phyloP scores from a whole-genome alignment of 2,329 filamentous ascomycete genomes.

The Phialophora verrucosa region DNA sequence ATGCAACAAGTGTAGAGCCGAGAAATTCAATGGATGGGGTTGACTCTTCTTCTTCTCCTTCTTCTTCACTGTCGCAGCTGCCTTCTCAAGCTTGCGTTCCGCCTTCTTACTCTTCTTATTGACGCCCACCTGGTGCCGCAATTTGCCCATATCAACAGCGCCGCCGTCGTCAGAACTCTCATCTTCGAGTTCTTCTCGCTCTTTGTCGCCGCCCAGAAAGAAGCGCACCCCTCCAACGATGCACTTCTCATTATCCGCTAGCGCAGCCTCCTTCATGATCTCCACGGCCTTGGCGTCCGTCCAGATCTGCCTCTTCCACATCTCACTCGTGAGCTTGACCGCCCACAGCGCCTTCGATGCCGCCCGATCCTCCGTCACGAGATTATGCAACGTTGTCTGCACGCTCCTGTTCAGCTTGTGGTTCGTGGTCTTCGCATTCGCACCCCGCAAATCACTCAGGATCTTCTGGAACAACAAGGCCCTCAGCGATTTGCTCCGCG shows the following conservation, averaged over 20 bases:
- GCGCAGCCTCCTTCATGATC: slow-evolving; percentile 91
- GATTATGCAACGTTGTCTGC: slow-evolving; percentile 90
- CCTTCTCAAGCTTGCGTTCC: slow-evolving; percentile 76
- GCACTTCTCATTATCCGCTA: slow-evolving; percentile 93
- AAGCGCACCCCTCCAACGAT: slow-evolving; percentile 85
- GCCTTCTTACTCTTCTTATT: slow-evolving; percentile 97
- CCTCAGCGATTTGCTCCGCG: slow-evolving; percentile 86
- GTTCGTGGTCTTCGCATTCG: slow-evolving; percentile 86
- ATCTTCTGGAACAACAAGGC: slow-evolving; percentile 88
- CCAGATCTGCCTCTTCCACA: slow-evolving; percentile 98
- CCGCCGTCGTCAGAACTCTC: slow-evolving; percentile 80
- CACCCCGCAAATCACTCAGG: slow-evolving; percentile 83
- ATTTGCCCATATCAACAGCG: slow-evolving; percentile 74
- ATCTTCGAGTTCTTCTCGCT: slow-evolving; percentile 89
- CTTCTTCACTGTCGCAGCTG: slow-evolving; percentile 79
- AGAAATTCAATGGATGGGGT: slow-evolving; percentile 91
- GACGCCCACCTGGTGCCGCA: slow-evolving; percentile 85
- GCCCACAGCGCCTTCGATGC: slow-evolving; percentile 93
- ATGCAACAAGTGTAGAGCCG: slow-evolving; percentile 88
- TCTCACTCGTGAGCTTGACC: slow-evolving; percentile 89
- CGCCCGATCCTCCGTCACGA: slow-evolving; percentile 82
- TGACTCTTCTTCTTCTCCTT: slow-evolving; percentile 86
- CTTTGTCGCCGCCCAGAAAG: slow-evolving; percentile 94
- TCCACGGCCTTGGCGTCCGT: slow-evolving; percentile 93
- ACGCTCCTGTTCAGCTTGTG: slow-evolving; percentile 92